Base-by-base conservation (phyloP, 23 red algal species). In the Gracilaria gracilis region DNA sequence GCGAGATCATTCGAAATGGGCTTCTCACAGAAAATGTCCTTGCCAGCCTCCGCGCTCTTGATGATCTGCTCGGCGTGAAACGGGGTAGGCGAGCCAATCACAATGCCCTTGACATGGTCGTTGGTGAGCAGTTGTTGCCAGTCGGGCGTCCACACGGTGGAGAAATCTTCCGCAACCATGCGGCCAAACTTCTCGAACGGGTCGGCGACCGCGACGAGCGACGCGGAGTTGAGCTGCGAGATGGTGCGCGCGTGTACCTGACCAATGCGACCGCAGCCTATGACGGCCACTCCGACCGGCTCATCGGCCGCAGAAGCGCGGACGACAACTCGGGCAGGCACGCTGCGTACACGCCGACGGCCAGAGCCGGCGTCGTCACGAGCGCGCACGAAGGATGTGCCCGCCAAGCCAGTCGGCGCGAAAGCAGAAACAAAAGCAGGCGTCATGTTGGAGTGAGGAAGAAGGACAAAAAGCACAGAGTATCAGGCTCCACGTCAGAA, bases 11-110 rank as follows among this genome's bases (percentile, higher is more conserved):
- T 99, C 77, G 87, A 93, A 72, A 99, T 99, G 57, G 97, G 97
- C 86, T 99, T 99, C 49, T 99, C 97, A 57, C 97, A 99, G 59
- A 99, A 99, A 27, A 99, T 99, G 51, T 96, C 90, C 90, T 99
- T 99, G 8, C 97, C 97, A 29, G 97, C 97, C 54, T 71, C 84
- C 6, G 97, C 97, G 25, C 72, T 81, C 42, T 78, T 46, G n/a
- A 95, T 99, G 32, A 99, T 95, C 88, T 99, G 97, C 31, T 99
- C 97, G 13, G 94, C 97, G 65, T 99, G 97, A 75, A 93, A 99
- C 82, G 94, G 94, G 23, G 97, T 99, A 31, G 97, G 97, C 0
- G 94, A 96, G 12, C 94, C 94, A 49, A 99, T 99, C 20, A 99
- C 97, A 25, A 99, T 93, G 47, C 94, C 97, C 6, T 92, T 75